These are phyloP conservation scores for Mycena citricolor DNA, from an alignment of 1,284 basidiomycete species.

Conservation along the genomic window DNA sequence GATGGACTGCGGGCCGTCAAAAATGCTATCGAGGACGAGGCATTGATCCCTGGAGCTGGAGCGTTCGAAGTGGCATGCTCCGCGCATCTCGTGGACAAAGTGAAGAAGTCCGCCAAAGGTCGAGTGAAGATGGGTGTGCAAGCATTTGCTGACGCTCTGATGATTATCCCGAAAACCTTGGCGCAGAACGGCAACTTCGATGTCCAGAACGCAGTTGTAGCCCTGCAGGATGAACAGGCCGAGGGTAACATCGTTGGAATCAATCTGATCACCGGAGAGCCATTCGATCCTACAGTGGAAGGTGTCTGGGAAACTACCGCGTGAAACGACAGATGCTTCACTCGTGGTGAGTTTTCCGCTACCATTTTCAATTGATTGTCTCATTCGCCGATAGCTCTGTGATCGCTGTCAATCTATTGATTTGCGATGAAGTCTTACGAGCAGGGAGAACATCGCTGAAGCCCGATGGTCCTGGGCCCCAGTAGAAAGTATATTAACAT, in stretches of 20 bases:
- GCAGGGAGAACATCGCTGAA: conserved; percentile 90
- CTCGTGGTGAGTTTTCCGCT: conserved; percentile 82
- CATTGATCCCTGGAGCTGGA: conserved; percentile 91
- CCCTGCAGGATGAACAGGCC: conserved; percentile 91
- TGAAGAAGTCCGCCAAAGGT: conserved; percentile 91
- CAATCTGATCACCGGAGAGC: conserved; percentile 92
- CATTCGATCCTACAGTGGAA: conserved; percentile 92
- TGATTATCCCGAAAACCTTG: conserved; percentile 96
- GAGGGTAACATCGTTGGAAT: conserved; percentile 91
- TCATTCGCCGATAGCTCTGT: conserved; percentile 68
- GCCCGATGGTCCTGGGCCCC: too few species aligned
- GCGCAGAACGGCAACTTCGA: conserved; percentile 97
- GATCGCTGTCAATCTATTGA: conserved; percentile 94
- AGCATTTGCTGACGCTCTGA: conserved; percentile 93
- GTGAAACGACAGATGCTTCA: conserved; percentile 99
- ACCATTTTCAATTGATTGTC: too few species aligned
- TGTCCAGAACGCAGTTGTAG: conserved; percentile 93
- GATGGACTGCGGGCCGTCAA: conserved; percentile 97
- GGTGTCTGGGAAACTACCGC: conserved; percentile 99
- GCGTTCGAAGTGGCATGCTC: conserved; percentile 97
- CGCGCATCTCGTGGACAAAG: conserved; percentile 74
- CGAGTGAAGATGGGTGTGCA: conserved; percentile 96
- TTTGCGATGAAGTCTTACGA: conserved; percentile 93
- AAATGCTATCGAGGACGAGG: conserved; percentile 92
- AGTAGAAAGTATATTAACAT: too few species aligned